Evolutionary conservation across 2,329 filamentous ascomycete species (phyloP).

Genomic region (Paraconiothyrium brasiliense): DNA sequence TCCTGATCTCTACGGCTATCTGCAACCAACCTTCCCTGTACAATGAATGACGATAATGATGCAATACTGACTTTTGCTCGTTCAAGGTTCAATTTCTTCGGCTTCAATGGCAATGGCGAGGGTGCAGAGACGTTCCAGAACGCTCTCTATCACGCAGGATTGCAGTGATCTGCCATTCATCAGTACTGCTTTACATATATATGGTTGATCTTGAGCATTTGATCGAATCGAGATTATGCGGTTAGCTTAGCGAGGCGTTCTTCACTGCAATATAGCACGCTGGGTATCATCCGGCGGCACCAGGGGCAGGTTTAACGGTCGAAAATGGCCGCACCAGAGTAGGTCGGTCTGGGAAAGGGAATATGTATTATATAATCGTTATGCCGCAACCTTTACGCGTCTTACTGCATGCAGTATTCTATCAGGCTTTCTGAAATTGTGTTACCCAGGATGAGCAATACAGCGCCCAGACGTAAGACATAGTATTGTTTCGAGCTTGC

Average conservation of each 20-base stretch:
- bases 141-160: slow-evolving; percentile 17
- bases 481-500: too few species aligned
- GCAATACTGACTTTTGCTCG: slow-evolving; percentile 27
- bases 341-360: slow-evolving; percentile 7
- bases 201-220: not conserved
- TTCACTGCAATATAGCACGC: not conserved
- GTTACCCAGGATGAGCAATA: too few species aligned
- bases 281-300: not conserved
- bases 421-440: too few species aligned
- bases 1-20: slow-evolving; percentile 27
- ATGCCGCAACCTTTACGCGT: slow-evolving; percentile 3
- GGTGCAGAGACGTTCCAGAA: slow-evolving; percentile 19
- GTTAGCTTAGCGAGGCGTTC: slow-evolving; percentile 8
- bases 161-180: not conserved
- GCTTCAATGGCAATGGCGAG: slow-evolving; percentile 51
- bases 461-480: too few species aligned
- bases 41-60: slow-evolving; percentile 21
- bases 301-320: slow-evolving; percentile 3
- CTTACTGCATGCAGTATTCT: not conserved
- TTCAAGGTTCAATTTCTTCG: slow-evolving; percentile 56
- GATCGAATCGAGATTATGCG: not conserved
- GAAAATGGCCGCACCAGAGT: not conserved
- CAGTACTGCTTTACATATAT: not conserved
- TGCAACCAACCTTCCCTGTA: slow-evolving; percentile 22
- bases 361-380: slow-evolving; percentile 8